Base-by-base conservation (phyloP, 768 basidiomycete species). In the Xerocomus brunneocitrinus region DNA sequence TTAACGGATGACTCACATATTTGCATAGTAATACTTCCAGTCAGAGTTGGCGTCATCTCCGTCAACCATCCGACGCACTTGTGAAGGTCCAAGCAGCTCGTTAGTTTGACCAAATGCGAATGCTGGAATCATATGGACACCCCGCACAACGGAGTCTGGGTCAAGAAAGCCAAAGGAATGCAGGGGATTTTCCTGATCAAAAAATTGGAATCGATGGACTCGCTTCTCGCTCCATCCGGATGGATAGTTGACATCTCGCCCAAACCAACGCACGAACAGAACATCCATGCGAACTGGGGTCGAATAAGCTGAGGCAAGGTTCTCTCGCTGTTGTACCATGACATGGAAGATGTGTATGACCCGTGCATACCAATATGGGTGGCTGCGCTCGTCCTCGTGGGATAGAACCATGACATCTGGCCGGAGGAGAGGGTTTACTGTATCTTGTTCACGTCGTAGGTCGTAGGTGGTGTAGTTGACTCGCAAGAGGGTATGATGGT, bases 291-390 rank as follows among this genome's bases (percentile, higher is more conserved):
- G 54, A 25, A 24, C 3, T 1, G 38, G 28, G 9, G 27, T 1
- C 0, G 14, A 46, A 10, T 31, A 39, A 8, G 22, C 12, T 10
- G 16, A 25, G n/a, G n/a, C 6, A 12, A 12, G 2, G 7, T 47
- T 14, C 0, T 14, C 24, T 2, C 10, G 6, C 2, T 50, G 16
- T 12, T 44, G 36, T 13, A 56, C 43, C 14, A 35, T 27, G 22
- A 56, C 47, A 32, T 68, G 67, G 12, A 56, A 49, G 0, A 68
- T 51, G 1, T 58, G 40, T 5, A 66, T 36, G 3, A 67, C 50
- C 0, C 45, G 43, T 0, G 45, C 62, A 60, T 78, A 77, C 72
- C 70, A 73, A 46, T 68, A 76, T 0, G 70, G 73, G 34, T 78
- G 72, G 4, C 35, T 38, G 1, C 19, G 1, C 9, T 57, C 73